Evolutionary conservation across 2,329 filamentous ascomycete genomes (phyloP), one percentile per base, ranked within the genome.

Genomic region (Alternaria viburni): DNA sequence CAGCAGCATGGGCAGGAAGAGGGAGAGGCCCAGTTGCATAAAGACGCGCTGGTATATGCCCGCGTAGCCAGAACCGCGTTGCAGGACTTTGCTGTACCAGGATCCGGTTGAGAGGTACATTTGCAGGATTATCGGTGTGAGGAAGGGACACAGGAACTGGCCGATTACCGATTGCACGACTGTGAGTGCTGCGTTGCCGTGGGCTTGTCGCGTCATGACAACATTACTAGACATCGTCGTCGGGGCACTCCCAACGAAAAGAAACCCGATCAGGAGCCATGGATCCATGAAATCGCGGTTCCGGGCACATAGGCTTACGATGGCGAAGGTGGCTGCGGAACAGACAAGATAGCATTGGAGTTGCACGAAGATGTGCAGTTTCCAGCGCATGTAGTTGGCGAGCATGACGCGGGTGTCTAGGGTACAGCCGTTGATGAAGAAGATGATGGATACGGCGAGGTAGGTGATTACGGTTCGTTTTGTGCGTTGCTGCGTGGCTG

Each of bases 151-250:
- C 0, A 89, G 80, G 10, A 92, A 84, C 76, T 93, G 92, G 28
- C 90, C 90, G 47, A 93, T 81, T 9, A 91, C 85, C 2, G 91
- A 90, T 72, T 91, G 89, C 30, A 92, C 89, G 0, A 81, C 74
- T 0, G 78, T 79, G 4, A 80, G 69, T 1, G 78, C 78, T 0
- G 75, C 69, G 46, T 92, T 91, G 6, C 90, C 90, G 41, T 89
- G 87, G 0, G 90, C 87, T 43, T 87, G 84, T 25, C 89, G 82
- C 6, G 90, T 92, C 89, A 92, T 92, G 44, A 92, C 88, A 8
- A 91, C 88, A 74, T 92, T 92, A 49, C 88, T 91, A 8, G 89
- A 86, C 70, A 92, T 90, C 0, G 90, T 92, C 0, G 90, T 93
- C 1, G 90, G 90, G 5, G 91, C 86, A 72, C 87, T 90, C n/a